phyloP scores from a whole-genome alignment of 768 basidiomycete species.

The Ramaria sp. region DNA sequence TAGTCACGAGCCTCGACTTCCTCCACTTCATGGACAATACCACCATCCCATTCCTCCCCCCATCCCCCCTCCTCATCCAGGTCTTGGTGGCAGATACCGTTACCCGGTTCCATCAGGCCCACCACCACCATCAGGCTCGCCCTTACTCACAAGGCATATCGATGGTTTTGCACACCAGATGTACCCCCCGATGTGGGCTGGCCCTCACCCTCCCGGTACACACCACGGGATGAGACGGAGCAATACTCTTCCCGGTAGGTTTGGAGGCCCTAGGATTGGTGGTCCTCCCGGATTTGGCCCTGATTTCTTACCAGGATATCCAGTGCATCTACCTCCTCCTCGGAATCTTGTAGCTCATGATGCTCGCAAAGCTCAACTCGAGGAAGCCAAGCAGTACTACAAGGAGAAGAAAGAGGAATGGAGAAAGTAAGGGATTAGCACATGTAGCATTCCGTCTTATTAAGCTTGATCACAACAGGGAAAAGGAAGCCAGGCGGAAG shows the following conservation, averaged over 20 bases:
- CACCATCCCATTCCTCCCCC: not conserved
- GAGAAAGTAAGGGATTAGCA: not conserved
- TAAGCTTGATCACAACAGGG: slow-evolving; percentile 11
- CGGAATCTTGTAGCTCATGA: slow-evolving; percentile 18
- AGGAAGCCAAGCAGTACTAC: slow-evolving; percentile 57
- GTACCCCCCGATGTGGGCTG: slow-evolving; percentile 10
- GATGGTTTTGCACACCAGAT: slow-evolving; percentile 11
- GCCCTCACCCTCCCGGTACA: not conserved
- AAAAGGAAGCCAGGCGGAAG: slow-evolving; percentile 59
- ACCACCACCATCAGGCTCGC: not conserved
- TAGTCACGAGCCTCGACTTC: no score
- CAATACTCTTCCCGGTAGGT: slow-evolving; percentile 6
- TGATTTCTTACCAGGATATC: not conserved
- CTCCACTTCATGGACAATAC: no score
- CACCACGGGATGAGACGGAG: not conserved
- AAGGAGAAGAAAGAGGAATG: slow-evolving; percentile 22
- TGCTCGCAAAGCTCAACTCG: slow-evolving; percentile 27
- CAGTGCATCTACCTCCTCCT: not conserved
- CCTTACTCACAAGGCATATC: slow-evolving; percentile 12
- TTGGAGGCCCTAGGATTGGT: not conserved
- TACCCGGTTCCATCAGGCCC: not conserved
- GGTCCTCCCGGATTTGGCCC: not conserved
- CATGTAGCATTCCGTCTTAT: not conserved
- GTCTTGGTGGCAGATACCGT: no score
- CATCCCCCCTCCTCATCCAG: slow-evolving; percentile 14